Evolutionary conservation across 306 rosid genomes (phyloP), one percentile per base, ranked within the genome.

Genomic region (Glycine latifolia): DNA sequence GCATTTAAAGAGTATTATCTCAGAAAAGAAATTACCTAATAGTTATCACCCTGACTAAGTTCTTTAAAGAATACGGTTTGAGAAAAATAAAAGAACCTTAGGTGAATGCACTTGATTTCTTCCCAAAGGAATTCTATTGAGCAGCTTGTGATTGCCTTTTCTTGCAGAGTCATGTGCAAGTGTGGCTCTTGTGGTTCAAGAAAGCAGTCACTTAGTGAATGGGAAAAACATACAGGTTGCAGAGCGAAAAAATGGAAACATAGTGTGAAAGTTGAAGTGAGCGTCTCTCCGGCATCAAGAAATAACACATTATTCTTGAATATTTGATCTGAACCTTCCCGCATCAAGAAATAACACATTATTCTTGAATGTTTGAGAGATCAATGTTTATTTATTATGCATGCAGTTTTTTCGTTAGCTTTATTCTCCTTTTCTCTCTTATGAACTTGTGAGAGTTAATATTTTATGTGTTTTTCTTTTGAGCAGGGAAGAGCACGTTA

Each of bases 211-310:
- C 92, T 85, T 17, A 84, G 97, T 80, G 98, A 91, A 89, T 95
- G 99, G 99, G 99, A 95, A 87, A 82, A 80, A 41, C 99, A 95
- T 85, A 89, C 99, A 0, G 99, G 99, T 67, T 89, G 94, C 88
- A 91, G 94, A 89, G 97, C 99, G 2, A 95, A 95, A 87, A 93
- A 95, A 83, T 95, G 99, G 99, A 95, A 95, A 87, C 76, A 87
- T 82, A 95, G 97, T 76, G 99, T 95, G 85, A 95, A 89, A 92
- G 97, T 93, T n/a, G n/a, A n/a, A n/a, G n/a, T n/a, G n/a, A n/a
- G n/a, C n/a, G n/a, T n/a, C n/a, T n/a, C n/a, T n/a, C n/a, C n/a
- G n/a, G n/a, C n/a, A n/a, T n/a, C n/a, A n/a, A n/a, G n/a, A n/a
- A n/a, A n/a, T n/a, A n/a, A n/a, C n/a, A n/a, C n/a, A n/a, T n/a